phyloP scores from a whole-genome alignment of 2,329 filamentous ascomycete species.

The Monosporascus sp. region DNA sequence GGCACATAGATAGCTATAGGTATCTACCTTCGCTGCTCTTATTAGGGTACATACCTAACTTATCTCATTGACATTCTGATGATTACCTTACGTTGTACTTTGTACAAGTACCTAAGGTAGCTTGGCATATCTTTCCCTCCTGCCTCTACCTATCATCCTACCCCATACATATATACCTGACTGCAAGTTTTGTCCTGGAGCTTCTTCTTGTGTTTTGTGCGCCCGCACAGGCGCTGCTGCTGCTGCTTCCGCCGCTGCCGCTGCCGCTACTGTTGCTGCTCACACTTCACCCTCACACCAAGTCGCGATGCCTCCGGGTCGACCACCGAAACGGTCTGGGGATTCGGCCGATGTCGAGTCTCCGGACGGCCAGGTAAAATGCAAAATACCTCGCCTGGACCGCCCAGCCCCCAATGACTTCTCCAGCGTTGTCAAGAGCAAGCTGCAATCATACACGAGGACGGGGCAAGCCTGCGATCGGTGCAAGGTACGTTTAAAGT shows the following conservation, averaged over 20 bases:
- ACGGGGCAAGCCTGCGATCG: slow-evolving; percentile 86
- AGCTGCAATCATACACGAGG: slow-evolving; percentile 49
- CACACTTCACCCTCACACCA: background rate
- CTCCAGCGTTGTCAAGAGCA: slow-evolving; percentile 50
- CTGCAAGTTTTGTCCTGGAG: too few relatives aligned
- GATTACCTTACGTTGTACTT: too few relatives aligned
- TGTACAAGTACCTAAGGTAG: too few relatives aligned
- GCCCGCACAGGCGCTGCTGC: too few relatives aligned
- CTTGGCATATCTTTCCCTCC: too few relatives aligned
- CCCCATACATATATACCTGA: too few relatives aligned
- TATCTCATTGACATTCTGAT: too few relatives aligned
- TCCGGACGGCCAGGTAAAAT: slow-evolving; percentile 34
- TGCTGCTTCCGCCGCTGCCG: too few relatives aligned
- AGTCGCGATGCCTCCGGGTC: slow-evolving; percentile 33
- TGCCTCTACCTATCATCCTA: too few relatives aligned
- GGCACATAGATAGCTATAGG: background rate
- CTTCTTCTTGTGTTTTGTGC: too few relatives aligned
- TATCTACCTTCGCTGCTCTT: background rate
- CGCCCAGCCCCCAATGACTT: slow-evolving; percentile 42
- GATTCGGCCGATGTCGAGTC: slow-evolving; percentile 30
- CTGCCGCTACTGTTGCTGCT: background rate
- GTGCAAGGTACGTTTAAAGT: slow-evolving; percentile 61
- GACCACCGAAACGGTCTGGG: slow-evolving; percentile 39
- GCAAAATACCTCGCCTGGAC: slow-evolving; percentile 46
- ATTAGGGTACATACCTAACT: background rate